A percentile compares a stretch with the other conserved stretches of the same genome.
These are phyloP conservation scores for Capronia coronata DNA, from an alignment of 2,329 filamentous ascomycete genomes.

Conservation along the genomic window DNA sequence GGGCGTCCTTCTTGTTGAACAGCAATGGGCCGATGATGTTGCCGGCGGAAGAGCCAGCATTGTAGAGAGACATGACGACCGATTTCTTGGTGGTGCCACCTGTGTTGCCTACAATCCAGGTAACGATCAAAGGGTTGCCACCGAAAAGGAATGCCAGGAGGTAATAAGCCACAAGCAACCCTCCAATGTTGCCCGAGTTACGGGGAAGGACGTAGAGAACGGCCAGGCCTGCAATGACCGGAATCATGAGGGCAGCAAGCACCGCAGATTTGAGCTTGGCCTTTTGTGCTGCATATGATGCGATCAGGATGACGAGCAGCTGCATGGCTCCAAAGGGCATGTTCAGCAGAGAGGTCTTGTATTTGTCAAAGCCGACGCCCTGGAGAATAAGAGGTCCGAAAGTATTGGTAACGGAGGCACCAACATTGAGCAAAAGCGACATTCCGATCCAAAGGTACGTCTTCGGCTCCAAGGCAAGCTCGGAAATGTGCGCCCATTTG, in stretches of 20 bases:
- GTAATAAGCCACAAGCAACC: constrained; percentile 57
- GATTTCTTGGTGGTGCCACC: constrained; percentile 63
- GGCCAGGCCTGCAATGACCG: constrained; percentile 53
- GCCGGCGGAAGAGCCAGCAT: constrained; percentile 55
- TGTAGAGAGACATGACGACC: constrained; percentile 57
- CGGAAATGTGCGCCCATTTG: constrained; percentile 41
- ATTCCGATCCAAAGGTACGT: constrained; percentile 56
- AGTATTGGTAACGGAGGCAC: constrained; percentile 56
- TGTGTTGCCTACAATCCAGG: constrained; percentile 65
- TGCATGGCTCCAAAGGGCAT: constrained; percentile 62
- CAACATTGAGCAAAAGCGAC: constrained; percentile 58
- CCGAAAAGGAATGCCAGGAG: constrained; percentile 61
- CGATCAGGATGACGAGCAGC: constrained; percentile 52
- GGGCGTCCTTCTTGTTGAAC: constrained; percentile 53
- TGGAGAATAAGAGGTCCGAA: constrained; percentile 59
- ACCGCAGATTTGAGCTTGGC: constrained; percentile 53
- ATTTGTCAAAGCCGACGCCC: constrained; percentile 55
- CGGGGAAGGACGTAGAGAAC: constrained; percentile 49
- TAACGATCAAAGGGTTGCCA: constrained; percentile 58
- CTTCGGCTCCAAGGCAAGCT: constrained; percentile 42
- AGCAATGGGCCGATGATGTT: constrained; percentile 63
- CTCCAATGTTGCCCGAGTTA: constrained; percentile 37
- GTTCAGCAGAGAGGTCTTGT: constrained; percentile 54
- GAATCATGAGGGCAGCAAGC: constrained; percentile 50
- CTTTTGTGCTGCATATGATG: constrained; percentile 53